A percentile compares a stretch with the other conserved stretches of the same genome.
Conservation (phyloP, 2,329 filamentous ascomycete species). For the Trichoderma afroharzianum region DNA sequence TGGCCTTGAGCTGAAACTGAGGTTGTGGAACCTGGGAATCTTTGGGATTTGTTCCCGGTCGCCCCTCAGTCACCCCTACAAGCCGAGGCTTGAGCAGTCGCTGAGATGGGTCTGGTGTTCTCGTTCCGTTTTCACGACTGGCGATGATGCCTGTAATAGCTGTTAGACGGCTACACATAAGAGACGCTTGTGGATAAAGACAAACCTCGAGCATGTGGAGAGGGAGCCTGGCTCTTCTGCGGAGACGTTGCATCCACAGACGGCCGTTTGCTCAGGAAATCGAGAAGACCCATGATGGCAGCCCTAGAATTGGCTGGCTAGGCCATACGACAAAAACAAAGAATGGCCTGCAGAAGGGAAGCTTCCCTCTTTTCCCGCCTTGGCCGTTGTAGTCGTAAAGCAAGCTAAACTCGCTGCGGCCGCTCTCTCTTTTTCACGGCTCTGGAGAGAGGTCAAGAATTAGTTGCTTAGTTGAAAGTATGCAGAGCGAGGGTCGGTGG, state of each 20-base stretch:
- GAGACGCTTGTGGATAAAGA: background rate
- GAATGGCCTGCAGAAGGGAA: background rate
- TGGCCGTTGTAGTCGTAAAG: background rate
- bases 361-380: background rate
- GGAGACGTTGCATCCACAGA: background rate
- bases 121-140: conserved; percentile 3
- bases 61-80: conserved; percentile 8
- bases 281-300: conserved; percentile 17
- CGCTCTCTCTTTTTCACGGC: background rate
- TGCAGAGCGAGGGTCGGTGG: no score
- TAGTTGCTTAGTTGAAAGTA: background rate
- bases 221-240: background rate
- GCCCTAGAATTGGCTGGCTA: background rate
- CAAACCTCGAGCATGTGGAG: conserved; percentile 3
- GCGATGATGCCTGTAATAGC: background rate
- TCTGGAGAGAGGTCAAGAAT: background rate
- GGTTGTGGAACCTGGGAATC: background rate
- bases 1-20: background rate
- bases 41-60: background rate
- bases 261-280: conserved; percentile 15
- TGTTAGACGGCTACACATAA: background rate
- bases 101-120: conserved; percentile 6
- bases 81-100: conserved; percentile 13
- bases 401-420: background rate
- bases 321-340: background rate